A percentile compares a stretch with the other conserved stretches of the same genome.
phyloP scores from a whole-genome alignment of 495 filamentous ascomycete genomes.

The Glarea lozoyensis region DNA sequence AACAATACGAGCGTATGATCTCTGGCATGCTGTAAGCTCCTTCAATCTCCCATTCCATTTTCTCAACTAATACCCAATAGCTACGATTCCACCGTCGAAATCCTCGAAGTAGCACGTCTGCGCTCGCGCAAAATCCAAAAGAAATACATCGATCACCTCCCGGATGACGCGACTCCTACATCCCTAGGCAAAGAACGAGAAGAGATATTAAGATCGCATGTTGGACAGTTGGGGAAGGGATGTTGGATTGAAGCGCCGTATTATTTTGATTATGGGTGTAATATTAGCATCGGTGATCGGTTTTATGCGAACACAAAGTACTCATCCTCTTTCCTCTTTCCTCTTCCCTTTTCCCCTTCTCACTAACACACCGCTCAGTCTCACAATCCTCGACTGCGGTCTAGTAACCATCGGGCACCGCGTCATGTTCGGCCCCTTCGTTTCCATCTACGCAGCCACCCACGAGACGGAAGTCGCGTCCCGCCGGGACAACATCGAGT shows the following conservation, averaged over 20 bases:
- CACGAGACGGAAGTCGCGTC: slow-evolving; percentile 35
- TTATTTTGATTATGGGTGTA: slow-evolving; percentile 46
- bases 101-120: slow-evolving; percentile 35
- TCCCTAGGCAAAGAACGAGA: slow-evolving; percentile 19
- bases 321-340: slow-evolving; percentile 10
- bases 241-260: slow-evolving; percentile 43
- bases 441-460: slow-evolving; percentile 34
- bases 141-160: neutral
- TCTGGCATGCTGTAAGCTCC: slow-evolving; percentile 40
- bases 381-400: neutral
- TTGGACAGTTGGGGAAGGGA: slow-evolving; percentile 32
- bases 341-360: too few relatives aligned
- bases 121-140: slow-evolving; percentile 28
- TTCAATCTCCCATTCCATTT: slow-evolving; percentile 1
- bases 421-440: slow-evolving; percentile 29
- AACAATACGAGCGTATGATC: slow-evolving; percentile 47
- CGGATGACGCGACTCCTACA: neutral
- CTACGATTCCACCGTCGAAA: neutral
- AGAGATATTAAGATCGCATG: slow-evolving; percentile 29
- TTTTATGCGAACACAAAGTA: slow-evolving; percentile 48
- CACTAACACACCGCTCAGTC: too few relatives aligned
- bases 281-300: slow-evolving; percentile 37
- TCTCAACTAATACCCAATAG: too few relatives aligned
- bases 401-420: neutral
- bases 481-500: slow-evolving; percentile 29